Evolutionary conservation across 345 rosid species (phyloP).

Genomic region (Zanthoxylum bungeanum): DNA sequence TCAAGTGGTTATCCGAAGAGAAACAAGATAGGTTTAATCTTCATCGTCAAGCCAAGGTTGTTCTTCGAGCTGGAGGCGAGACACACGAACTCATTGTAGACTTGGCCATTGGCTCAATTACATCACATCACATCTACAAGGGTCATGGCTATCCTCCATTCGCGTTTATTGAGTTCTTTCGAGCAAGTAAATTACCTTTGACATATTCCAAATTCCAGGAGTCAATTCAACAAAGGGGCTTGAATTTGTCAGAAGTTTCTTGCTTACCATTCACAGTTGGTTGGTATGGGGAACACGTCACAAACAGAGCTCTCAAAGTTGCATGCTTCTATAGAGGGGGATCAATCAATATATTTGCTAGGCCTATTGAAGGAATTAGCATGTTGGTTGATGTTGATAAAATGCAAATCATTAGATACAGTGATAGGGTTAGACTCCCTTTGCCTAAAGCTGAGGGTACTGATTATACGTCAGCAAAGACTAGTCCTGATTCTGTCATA

Average conservation of each 20-base stretch:
- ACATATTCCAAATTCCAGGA: conserved; percentile 39
- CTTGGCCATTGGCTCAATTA: conserved; percentile 28
- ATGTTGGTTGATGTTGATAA: conserved; percentile 52
- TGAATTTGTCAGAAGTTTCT: conserved; percentile 62
- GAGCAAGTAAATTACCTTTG: conserved; percentile 48
- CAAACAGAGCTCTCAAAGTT: conserved; percentile 43
- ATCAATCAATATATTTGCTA: conserved; percentile 58
- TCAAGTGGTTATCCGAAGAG: conserved; percentile 40
- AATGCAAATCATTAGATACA: conserved; percentile 48
- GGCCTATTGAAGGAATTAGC: conserved; percentile 66
- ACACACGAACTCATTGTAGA: conserved; percentile 58
- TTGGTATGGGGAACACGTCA: conserved; percentile 59
- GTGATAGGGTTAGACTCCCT: conserved; percentile 48
- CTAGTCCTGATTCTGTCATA: conserved; percentile 22
- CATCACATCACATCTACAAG: conserved; percentile 30
- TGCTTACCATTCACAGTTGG: conserved; percentile 71
- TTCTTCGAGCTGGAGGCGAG: conserved; percentile 45
- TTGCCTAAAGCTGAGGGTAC: conserved; percentile 70
- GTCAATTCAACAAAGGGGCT: conserved; percentile 38
- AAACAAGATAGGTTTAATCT: conserved; percentile 11
- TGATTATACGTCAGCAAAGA: conserved; percentile 43
- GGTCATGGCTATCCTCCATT: conserved; percentile 67
- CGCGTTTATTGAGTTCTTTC: conserved; percentile 46
- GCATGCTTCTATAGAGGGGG: conserved; percentile 56
- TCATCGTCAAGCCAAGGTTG: conserved; percentile 52